A percentile compares a stretch with the other conserved stretches of the same genome.
phyloP scores from a whole-genome alignment of 2,329 filamentous ascomycete genomes.

The Apiospora pterosperma region DNA sequence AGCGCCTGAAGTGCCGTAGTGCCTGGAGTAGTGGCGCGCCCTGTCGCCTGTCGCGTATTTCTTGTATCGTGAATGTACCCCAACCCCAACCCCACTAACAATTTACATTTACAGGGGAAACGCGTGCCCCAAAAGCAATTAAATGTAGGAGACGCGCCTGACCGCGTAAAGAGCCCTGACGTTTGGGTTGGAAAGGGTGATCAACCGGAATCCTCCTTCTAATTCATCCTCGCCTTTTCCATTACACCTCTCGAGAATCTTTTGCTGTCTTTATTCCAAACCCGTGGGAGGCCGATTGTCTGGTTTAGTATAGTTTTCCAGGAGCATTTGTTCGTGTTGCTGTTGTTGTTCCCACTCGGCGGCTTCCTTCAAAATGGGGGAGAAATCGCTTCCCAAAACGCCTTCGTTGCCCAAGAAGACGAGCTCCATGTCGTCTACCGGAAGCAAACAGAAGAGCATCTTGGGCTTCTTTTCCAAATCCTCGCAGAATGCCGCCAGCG shows the following conservation, averaged over 20 bases:
- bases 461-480: constrained; percentile 76
- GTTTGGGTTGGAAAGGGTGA: too few species aligned
- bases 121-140: neutral
- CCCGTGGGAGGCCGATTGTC: neutral
- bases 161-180: neutral
- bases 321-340: neutral
- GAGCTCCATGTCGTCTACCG: constrained; percentile 41
- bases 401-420: constrained; percentile 41
- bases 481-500: constrained; percentile 20
- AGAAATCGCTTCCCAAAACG: constrained; percentile 28
- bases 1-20: too few species aligned
- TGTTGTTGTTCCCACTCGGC: neutral
- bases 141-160: neutral
- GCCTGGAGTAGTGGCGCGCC: too few species aligned
- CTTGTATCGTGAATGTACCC: neutral
- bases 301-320: neutral
- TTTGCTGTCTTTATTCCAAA: neutral
- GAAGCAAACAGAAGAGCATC: constrained; percentile 66
- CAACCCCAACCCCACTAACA: too few species aligned
- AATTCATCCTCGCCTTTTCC: neutral
- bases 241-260: neutral
- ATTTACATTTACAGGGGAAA: neutral
- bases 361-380: neutral
- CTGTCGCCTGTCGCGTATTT: neutral
- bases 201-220: neutral